Evolutionary conservation across 768 basidiomycete genomes (phyloP), one percentile per base, ranked within the genome.

Genomic region (Ephemerocybe angulata): DNA sequence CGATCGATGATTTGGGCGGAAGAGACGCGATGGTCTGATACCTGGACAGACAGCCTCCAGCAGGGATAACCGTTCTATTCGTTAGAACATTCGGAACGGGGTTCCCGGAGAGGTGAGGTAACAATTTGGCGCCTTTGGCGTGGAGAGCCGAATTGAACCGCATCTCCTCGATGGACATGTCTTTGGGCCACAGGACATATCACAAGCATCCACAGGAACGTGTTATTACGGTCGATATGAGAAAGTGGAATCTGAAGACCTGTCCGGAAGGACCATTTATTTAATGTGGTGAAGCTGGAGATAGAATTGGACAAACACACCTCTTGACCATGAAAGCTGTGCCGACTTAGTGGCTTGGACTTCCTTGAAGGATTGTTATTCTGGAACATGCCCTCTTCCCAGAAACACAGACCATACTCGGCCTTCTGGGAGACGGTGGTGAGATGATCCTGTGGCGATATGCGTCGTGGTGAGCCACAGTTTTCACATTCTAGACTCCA

Each of bases 221-320:
- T 49, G 47, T 12, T n/a, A n/a, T n/a, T 21, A 30, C 47, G 47
- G 47, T 19, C 47, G n/a, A 49, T 30, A 30, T 49, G 47, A 15
- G 47, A 49, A 42, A 31, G 28, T 27, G 15, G 15, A 28, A 49
- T 27, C 28, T 49, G 47, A 49, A 49, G 27, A 21, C 15, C 47
- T 49, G 47, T 49, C 47, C 47, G 47, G 47, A 49, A 49, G 47
- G 47, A 49, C 8, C 47, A 49, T 27, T 49, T 29, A n/a, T 10
- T 30, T 49, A 24, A 49, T 49, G 10, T 49, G 33, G 13, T 49
- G 12, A 21, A 49, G 22, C 7, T 28, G 19, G 44, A 25, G 24
- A 22, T 6, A n/a, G 19, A 15, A 49, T 31, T 17, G 10, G n/a
- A 49, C 29, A 33, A 6, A 49, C 33, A 19, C 24, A 11, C 15